Evolutionary conservation across 2,329 filamentous ascomycete genomes (phyloP).

Genomic region (Helminthosporium solani): DNA sequence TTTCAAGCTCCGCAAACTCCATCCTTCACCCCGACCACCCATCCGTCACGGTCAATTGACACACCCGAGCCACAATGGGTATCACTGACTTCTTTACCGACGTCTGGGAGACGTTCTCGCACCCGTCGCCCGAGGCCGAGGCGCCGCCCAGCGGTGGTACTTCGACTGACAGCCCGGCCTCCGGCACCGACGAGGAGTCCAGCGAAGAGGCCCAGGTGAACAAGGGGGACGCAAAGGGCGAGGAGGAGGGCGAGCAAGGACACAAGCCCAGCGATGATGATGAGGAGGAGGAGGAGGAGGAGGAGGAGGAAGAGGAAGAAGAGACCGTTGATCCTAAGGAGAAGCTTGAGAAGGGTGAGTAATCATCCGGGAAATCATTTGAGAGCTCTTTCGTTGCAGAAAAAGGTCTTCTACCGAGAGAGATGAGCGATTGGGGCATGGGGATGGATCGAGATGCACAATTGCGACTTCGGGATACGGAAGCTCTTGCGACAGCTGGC

Average conservation of each 20-base stretch:
- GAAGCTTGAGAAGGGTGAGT: constrained; percentile 87
- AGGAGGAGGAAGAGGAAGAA: constrained; percentile 81
- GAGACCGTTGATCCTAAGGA: constrained; percentile 85
- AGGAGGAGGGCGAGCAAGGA: constrained; percentile 50
- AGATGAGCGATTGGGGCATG: neutral
- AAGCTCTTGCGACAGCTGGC: neutral
- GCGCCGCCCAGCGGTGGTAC: constrained; percentile 45
- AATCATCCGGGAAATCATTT: no score
- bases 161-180: constrained; percentile 41
- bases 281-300: constrained; percentile 67
- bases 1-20: constrained; percentile 15
- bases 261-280: constrained; percentile 54
- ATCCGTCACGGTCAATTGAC: constrained; percentile 32
- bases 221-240: constrained; percentile 43
- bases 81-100: constrained; percentile 65
- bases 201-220: constrained; percentile 46
- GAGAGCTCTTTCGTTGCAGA: neutral
- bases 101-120: constrained; percentile 64
- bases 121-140: constrained; percentile 48
- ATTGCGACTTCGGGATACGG: constrained; percentile 7
- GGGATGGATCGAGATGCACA: constrained; percentile 9
- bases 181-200: constrained; percentile 48
- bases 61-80: constrained; percentile 53
- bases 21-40: constrained; percentile 9
- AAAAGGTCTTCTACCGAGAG: neutral